A percentile compares a stretch with the other conserved stretches of the same genome.
Evolutionary conservation across 2,329 filamentous ascomycete genomes (phyloP).

Genomic region (Geosmithia putterillii): DNA sequence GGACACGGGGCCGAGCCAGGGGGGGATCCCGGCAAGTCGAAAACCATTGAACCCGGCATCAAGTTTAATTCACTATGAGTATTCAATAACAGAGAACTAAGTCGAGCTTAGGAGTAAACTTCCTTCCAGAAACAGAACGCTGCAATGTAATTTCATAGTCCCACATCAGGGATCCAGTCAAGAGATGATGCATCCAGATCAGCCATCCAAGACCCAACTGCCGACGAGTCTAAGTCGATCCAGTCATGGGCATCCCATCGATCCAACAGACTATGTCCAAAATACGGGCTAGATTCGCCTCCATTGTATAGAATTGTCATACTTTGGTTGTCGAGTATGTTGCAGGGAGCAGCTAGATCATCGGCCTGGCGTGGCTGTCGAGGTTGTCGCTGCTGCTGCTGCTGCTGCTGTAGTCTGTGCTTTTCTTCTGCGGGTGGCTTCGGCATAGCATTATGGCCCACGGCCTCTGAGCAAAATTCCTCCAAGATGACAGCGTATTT

Average conservation of each 20-base stretch:
- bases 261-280: conserved; percentile 2
- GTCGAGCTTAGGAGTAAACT: no score
- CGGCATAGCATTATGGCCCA: conserved; percentile 4
- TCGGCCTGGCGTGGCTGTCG: neutral
- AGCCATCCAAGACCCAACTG: conserved; percentile 9
- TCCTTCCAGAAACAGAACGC: neutral
- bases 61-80: no score
- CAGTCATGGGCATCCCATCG: conserved; percentile 6
- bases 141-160: neutral
- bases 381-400: neutral
- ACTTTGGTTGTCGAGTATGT: neutral
- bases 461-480: conserved; percentile 8
- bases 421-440: neutral
- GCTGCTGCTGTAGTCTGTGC: neutral
- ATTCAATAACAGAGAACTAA: no score
- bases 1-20: no score
- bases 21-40: no score
- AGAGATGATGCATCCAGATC: neutral
- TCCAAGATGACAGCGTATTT: conserved; percentile 10
- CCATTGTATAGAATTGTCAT: neutral
- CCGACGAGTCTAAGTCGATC: conserved; percentile 9
- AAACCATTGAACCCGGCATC: no score
- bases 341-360: neutral
- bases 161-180: neutral
- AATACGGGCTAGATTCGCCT: neutral